These are phyloP conservation scores for Medicago ruthenica DNA, from an alignment of 306 rosid genomes.

Conservation along the genomic window DNA sequence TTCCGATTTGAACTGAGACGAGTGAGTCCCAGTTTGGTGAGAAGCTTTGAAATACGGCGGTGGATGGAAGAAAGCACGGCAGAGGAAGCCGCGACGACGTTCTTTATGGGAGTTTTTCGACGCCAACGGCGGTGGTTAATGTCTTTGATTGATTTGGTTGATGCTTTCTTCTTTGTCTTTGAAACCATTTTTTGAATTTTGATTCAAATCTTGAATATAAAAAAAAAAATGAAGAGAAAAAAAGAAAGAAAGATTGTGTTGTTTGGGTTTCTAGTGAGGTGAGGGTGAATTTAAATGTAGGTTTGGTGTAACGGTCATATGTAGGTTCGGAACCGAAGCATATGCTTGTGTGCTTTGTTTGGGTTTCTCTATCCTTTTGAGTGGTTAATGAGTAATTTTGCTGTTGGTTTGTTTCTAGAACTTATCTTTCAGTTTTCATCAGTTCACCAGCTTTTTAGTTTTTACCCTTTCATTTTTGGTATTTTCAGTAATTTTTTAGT, in stretches of 20 bases:
- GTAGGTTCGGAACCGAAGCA: constrained; percentile 73
- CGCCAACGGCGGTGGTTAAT: constrained; percentile 57
- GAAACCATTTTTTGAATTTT: constrained; percentile 63
- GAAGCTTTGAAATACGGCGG: constrained; percentile 76
- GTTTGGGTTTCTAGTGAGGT: background rate
- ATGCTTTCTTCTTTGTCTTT: constrained; percentile 66
- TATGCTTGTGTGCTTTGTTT: background rate
- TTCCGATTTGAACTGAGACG: constrained; percentile 49
- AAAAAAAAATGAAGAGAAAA: background rate
- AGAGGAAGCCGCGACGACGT: constrained; percentile 56
- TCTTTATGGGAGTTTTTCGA: constrained; percentile 63
- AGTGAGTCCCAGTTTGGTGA: constrained; percentile 57
- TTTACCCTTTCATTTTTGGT: background rate
- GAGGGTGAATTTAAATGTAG: constrained; percentile 51
- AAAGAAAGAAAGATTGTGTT: background rate
- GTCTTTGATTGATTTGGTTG: constrained; percentile 58
- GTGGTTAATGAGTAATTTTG: background rate
- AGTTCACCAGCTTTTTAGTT: background rate
- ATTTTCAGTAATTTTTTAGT: background rate
- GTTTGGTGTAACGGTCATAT: constrained; percentile 81
- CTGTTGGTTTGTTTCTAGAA: background rate
- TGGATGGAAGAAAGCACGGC: constrained; percentile 67
- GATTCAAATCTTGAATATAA: background rate
- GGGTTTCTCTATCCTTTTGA: background rate
- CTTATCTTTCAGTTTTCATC: background rate